Conservation (phyloP, 2,329 filamentous ascomycete species). For the Penicillium brasilianum region DNA sequence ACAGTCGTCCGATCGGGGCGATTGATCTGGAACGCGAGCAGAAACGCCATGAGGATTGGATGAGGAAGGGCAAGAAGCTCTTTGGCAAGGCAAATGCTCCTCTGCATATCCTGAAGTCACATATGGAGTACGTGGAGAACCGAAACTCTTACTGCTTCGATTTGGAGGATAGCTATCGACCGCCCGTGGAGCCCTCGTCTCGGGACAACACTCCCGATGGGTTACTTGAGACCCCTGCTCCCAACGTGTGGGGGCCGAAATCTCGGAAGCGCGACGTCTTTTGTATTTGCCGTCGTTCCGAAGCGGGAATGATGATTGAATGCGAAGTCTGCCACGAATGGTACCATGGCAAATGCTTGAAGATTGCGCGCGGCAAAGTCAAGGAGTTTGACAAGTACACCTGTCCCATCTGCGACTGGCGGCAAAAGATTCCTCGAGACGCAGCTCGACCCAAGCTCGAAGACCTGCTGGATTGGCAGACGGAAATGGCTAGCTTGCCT, state of each 20-base stretch:
- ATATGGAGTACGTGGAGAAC: slow-evolving; percentile 91
- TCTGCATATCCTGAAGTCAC: slow-evolving; percentile 89
- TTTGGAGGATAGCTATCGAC: slow-evolving; percentile 81
- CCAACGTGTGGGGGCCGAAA: slow-evolving; percentile 53
- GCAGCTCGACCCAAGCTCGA: slow-evolving; percentile 94
- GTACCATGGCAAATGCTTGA: slow-evolving; percentile 98
- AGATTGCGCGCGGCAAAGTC: slow-evolving; percentile 95
- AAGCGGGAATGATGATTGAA: slow-evolving; percentile 99
- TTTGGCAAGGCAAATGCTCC: slow-evolving; percentile 98
- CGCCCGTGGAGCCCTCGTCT: slow-evolving; percentile 90
- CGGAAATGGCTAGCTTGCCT: slow-evolving; percentile 78
- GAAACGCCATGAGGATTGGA: slow-evolving; percentile 97
- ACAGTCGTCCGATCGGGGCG: slow-evolving; percentile 89
- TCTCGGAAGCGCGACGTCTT: slow-evolving; percentile 78
- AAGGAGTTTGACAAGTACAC: slow-evolving; percentile 99
- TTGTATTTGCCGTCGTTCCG: slow-evolving; percentile 90
- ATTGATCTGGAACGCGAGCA: slow-evolving; percentile 93
- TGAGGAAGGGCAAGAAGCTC: slow-evolving; percentile 95
- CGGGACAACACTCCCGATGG: slow-evolving; percentile 73
- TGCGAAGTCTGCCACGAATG: slow-evolving; percentile 98
- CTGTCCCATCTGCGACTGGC: slow-evolving; percentile 96
- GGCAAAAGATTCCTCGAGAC: slow-evolving; percentile 94
- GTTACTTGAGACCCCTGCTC: slow-evolving; percentile 52
- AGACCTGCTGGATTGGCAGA: slow-evolving; percentile 80
- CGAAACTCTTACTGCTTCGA: slow-evolving; percentile 93